Evolutionary conservation across 2,329 filamentous ascomycete species (phyloP).

Genomic region (Alternaria alternata): DNA sequence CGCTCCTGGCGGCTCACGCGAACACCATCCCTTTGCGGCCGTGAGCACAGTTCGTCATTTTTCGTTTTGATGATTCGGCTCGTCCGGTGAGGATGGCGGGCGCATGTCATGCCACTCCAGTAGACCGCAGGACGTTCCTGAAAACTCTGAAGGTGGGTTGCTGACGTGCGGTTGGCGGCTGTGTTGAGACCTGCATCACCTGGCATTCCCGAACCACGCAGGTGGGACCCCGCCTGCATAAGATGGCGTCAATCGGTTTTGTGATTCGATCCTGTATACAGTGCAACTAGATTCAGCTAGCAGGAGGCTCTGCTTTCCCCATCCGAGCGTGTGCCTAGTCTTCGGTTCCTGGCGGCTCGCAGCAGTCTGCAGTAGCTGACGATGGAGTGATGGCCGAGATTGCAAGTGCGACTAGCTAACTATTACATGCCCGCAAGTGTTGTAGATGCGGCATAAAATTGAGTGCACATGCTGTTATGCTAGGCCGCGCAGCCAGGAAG

Average conservation of each 20-base stretch:
- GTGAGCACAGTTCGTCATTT: slow-evolving; percentile 20
- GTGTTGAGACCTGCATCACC: slow-evolving; percentile 40
- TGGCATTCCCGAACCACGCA: slow-evolving; percentile 41
- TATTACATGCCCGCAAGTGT: slow-evolving; percentile 4
- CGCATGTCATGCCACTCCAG: slow-evolving; percentile 7
- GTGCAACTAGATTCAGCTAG: slow-evolving; percentile 26
- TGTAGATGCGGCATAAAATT: slow-evolving; percentile 12
- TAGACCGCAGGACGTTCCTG: not conserved
- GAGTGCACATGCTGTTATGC: slow-evolving; percentile 4
- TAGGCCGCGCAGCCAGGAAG: slow-evolving; percentile 16
- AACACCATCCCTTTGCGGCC: slow-evolving; percentile 23
- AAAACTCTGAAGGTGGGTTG: slow-evolving; percentile 37
- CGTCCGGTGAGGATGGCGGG: slow-evolving; percentile 22
- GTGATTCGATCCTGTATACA: slow-evolving; percentile 25
- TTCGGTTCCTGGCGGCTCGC: slow-evolving; percentile 35
- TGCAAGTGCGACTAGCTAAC: slow-evolving; percentile 1
- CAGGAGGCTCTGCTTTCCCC: slow-evolving; percentile 47
- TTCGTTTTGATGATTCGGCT: slow-evolving; percentile 16
- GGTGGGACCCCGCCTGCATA: slow-evolving; percentile 30
- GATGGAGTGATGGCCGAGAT: slow-evolving; percentile 9
- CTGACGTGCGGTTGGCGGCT: slow-evolving; percentile 25
- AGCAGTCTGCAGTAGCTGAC: slow-evolving; percentile 15
- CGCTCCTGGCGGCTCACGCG: slow-evolving; percentile 33
- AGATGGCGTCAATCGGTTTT: slow-evolving; percentile 32
- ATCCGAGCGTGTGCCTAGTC: slow-evolving; percentile 40